Evolutionary conservation across 2,329 filamentous ascomycete species (phyloP).

Genomic region (Hymenoscyphus infarciens): DNA sequence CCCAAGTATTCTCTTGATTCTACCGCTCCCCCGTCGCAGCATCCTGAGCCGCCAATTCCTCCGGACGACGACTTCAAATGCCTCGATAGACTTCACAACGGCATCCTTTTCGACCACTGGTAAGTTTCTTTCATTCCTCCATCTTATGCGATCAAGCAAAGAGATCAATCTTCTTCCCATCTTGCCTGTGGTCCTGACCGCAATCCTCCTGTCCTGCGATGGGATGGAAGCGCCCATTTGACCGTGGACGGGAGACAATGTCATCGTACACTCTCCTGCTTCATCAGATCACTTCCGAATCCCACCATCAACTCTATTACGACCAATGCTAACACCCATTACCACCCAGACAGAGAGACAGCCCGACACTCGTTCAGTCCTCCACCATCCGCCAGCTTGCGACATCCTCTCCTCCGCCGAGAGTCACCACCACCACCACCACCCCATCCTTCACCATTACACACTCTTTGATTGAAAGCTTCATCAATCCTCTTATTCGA

Average conservation of each 20-base stretch:
- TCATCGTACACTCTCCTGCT: constrained; percentile 27
- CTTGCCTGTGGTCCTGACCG: constrained; percentile 13
- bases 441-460: constrained; percentile 18
- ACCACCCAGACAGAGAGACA: constrained; percentile 21
- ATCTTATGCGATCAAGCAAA: constrained; percentile 35
- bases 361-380: constrained; percentile 25
- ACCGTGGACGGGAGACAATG: constrained; percentile 25
- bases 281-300: constrained; percentile 27
- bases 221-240: constrained; percentile 28
- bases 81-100: constrained; percentile 35
- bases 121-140: constrained; percentile 31
- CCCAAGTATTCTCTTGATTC: constrained; percentile 20
- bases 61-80: constrained; percentile 33
- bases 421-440: constrained; percentile 17
- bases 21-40: constrained; percentile 25
- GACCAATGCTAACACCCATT: constrained; percentile 24
- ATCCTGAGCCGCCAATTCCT: constrained; percentile 27
- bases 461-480: constrained; percentile 16
- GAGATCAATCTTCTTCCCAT: constrained; percentile 16
- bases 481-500: constrained; percentile 16
- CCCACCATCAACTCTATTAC: constrained; percentile 21
- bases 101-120: constrained; percentile 30
- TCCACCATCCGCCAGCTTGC: constrained; percentile 28
- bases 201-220: constrained; percentile 22
- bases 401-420: constrained; percentile 23